A percentile compares a stretch with the other conserved stretches of the same genome.
Evolutionary conservation across 768 basidiomycete genomes (phyloP).

Genomic region (Xerocomellus intermedius): DNA sequence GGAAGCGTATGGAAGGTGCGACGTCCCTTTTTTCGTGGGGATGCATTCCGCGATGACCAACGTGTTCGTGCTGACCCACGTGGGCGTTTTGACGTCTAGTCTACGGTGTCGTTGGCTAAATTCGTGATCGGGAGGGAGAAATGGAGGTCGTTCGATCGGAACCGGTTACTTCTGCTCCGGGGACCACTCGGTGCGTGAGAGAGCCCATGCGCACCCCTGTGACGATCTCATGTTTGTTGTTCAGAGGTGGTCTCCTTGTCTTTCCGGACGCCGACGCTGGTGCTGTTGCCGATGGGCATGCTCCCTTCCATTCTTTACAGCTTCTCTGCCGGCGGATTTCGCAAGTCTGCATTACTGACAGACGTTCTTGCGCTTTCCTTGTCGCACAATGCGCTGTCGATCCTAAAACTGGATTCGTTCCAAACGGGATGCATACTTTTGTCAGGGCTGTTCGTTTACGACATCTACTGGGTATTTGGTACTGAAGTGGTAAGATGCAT

Average conservation of each 20-base stretch:
- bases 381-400: conserved; percentile 71
- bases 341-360: conserved; percentile 69
- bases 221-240: conserved; percentile 10
- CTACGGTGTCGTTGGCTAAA: conserved; percentile 49
- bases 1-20: conserved; percentile 65
- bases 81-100: conserved; percentile 33
- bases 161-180: conserved; percentile 44
- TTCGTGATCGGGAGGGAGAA: conserved; percentile 46
- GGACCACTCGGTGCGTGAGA: conserved; percentile 43
- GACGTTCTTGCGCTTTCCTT: conserved; percentile 79
- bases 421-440: conserved; percentile 81
- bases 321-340: conserved; percentile 37
- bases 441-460: conserved; percentile 85
- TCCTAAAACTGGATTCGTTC: conserved; percentile 88
- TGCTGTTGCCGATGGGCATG: conserved; percentile 57
- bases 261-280: conserved; percentile 55
- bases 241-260: conserved; percentile 42
- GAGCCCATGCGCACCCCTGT: background rate
- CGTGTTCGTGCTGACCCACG: background rate
- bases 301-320: conserved; percentile 67
- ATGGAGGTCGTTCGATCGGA: conserved; percentile 59
- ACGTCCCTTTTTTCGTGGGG: background rate
- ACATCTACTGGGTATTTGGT: conserved; percentile 94
- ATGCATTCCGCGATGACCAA: background rate
- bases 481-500: conserved; percentile 69